Evolutionary conservation across 208 protist genomes (phyloP).

Genomic region (Tritrichomonas musculus): DNA sequence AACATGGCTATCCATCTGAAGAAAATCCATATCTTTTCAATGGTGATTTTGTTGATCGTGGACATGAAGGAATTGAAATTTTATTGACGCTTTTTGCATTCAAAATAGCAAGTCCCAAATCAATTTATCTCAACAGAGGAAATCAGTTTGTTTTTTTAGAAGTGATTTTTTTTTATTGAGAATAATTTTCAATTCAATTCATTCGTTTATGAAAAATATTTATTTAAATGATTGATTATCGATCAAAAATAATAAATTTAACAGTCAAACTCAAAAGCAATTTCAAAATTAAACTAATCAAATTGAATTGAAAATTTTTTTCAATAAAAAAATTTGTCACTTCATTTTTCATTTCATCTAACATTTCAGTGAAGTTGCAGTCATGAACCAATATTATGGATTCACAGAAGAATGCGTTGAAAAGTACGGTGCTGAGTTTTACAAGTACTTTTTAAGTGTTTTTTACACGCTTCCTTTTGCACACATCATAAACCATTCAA

Average conservation of each 20-base stretch:
- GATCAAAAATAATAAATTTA: no score
- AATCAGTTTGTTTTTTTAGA: no score
- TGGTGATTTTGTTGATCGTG: conserved; percentile 24
- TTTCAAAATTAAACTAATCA: no score
- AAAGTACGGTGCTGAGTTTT: not conserved
- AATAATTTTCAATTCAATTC: no score
- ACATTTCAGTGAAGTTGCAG: not conserved
- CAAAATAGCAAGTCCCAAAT: not conserved
- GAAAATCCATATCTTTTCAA: conserved; percentile 33
- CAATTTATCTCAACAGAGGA: not conserved
- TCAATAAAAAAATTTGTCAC: no score
- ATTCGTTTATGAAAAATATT: no score
- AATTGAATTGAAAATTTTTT: no score
- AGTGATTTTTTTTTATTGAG: no score
- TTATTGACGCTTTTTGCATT: not conserved
- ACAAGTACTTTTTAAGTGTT: not conserved
- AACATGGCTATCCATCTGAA: not conserved
- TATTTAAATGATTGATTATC: no score
- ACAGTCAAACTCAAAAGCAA: no score
- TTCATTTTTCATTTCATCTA: no score
- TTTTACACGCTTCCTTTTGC: conserved; percentile 3
- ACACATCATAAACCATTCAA: not conserved
- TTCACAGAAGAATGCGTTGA: not conserved
- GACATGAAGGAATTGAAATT: not conserved
- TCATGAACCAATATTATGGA: not conserved